Evolutionary conservation across 208 protist genomes (phyloP).

Genomic region (Baffinella frigidus): DNA sequence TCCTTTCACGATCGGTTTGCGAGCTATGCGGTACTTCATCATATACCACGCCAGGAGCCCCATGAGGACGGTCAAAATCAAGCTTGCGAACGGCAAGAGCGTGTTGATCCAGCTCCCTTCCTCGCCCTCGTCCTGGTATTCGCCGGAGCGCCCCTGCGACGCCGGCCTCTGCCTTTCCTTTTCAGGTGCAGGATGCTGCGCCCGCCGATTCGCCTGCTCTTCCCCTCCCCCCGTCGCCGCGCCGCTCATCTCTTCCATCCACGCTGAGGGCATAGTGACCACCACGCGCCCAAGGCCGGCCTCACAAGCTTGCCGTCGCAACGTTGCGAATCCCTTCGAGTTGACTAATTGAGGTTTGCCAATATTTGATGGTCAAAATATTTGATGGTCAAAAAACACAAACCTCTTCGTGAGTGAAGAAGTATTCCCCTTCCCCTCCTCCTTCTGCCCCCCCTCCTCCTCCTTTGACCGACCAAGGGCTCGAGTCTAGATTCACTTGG

Average conservation of each 20-base stretch:
- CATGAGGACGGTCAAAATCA: not conserved
- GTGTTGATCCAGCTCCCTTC: not conserved
- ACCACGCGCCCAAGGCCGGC: no score
- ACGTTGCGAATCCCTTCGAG: no score
- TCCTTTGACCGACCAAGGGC: no score
- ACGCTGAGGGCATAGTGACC: not conserved
- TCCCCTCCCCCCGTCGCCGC: not conserved
- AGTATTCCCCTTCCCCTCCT: no score
- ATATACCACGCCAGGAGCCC: not conserved
- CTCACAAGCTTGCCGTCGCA: no score
- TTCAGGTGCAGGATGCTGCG: not conserved
- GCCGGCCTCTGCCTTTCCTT: not conserved
- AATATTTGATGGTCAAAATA: no score
- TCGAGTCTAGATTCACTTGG: no score
- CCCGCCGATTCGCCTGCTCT: not conserved
- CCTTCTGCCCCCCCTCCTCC: no score
- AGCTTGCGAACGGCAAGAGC: not conserved
- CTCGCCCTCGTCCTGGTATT: not conserved
- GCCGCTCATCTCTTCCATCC: not conserved
- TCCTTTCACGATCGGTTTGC: not conserved
- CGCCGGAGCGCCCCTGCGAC: not conserved
- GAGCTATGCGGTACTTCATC: not conserved
- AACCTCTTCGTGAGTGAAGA: no score
- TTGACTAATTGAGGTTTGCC: no score
- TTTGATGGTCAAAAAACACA: no score